Percentiles rank a stretch among this genome's conserved stretches.
Conservation (phyloP, 2,329 filamentous ascomycete genomes). For the Colletotrichum noveboracense region DNA sequence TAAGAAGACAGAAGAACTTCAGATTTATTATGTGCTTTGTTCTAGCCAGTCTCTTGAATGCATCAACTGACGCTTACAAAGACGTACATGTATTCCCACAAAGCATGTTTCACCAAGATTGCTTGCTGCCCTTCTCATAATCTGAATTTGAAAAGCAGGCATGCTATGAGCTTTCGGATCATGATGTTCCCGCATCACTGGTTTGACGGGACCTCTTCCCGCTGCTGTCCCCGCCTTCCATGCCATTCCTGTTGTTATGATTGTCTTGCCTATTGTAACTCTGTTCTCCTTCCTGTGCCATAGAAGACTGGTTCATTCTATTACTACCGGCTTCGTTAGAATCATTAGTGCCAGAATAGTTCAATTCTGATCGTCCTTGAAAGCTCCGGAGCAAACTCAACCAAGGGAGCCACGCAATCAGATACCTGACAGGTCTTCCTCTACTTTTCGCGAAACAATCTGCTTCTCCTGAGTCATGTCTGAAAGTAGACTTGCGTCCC, state of each 20-base stretch:
- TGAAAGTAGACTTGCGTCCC: not conserved
- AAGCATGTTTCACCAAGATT: not conserved
- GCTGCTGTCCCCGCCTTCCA: not conserved
- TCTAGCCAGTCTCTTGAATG: not conserved
- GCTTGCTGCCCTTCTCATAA: not conserved
- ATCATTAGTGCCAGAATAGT: not conserved
- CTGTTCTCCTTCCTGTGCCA: not conserved
- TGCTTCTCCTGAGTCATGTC: not conserved
- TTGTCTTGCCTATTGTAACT: not conserved
- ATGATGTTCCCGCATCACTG: not conserved
- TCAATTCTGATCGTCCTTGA: not conserved
- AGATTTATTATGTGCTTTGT: not conserved
- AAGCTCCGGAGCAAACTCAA: conserved; percentile 24
- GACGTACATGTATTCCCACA: not conserved
- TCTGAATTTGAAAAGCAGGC: not conserved
- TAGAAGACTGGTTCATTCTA: not conserved
- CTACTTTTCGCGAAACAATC: not conserved
- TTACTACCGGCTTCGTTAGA: not conserved
- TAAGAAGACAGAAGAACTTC: not conserved
- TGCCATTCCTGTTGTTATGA: not conserved
- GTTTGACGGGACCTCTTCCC: not conserved
- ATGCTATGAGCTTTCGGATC: not conserved
- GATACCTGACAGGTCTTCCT: conserved; percentile 11
- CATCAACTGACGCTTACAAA: not conserved
- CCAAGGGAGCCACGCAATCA: conserved; percentile 28